These are phyloP conservation scores for Lasiosphaeris hirsuta DNA, from an alignment of 495 filamentous ascomycete genomes.

Conservation along the genomic window DNA sequence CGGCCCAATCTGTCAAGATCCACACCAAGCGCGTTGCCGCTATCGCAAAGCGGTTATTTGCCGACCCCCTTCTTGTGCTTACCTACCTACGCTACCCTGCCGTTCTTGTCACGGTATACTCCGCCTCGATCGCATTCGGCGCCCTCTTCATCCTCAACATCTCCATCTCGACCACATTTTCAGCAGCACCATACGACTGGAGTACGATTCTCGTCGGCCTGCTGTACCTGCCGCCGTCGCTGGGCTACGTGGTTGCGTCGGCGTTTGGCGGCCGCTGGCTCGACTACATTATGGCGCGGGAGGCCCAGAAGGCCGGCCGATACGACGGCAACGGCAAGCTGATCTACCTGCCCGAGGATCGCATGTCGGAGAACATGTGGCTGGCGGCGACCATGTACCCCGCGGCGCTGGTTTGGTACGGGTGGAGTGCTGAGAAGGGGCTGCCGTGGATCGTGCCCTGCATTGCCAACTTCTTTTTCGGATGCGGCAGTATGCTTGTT, in stretches of 20 bases:
- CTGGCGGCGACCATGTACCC: conserved; percentile 75
- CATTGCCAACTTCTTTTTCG: conserved; percentile 87
- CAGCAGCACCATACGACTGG: conserved; percentile 69
- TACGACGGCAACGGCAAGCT: conserved; percentile 68
- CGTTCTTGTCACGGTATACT: conserved; percentile 76
- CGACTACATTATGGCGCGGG: conserved; percentile 82
- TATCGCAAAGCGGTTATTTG: conserved; percentile 60
- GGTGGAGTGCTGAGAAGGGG: conserved; percentile 43
- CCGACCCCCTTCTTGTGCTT: conserved; percentile 79
- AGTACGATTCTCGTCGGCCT: conserved; percentile 70
- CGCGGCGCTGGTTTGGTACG: conserved; percentile 62
- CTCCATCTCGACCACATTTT: conserved; percentile 74
- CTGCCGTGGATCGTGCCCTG: conserved; percentile 46
- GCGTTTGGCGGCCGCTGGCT: conserved; percentile 81
- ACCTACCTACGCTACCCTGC: conserved; percentile 78
- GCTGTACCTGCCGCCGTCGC: conserved; percentile 74
- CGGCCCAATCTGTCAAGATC: conserved; percentile 56
- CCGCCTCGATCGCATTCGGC: conserved; percentile 77
- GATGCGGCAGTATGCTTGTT: conserved; percentile 83
- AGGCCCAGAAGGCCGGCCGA: conserved; percentile 67
- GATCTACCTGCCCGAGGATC: conserved; percentile 77
- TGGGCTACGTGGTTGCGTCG: conserved; percentile 75
- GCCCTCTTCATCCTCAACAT: conserved; percentile 86
- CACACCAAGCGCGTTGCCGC: conserved; percentile 52
- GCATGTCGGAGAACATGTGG: conserved; percentile 88